Evolutionary conservation across 441 rosid species (phyloP).

Genomic region (Syzygium syzygioides): DNA sequence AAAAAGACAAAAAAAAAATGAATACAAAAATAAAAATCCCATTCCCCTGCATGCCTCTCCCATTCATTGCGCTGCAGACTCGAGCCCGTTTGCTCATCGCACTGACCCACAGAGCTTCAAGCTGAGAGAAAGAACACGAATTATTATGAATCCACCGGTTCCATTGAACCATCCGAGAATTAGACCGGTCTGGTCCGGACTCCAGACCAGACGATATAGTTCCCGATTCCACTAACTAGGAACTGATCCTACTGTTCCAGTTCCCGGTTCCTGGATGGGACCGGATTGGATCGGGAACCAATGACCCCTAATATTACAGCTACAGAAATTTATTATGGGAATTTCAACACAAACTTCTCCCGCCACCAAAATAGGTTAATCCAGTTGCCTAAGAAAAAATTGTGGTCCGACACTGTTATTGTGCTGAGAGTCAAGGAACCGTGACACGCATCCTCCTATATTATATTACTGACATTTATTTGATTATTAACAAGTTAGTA

Average conservation of each 20-base stretch:
- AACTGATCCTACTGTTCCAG: no score
- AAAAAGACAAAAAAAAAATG: no score
- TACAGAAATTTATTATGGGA: no score
- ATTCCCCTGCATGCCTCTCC: no score
- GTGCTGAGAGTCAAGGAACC: background rate
- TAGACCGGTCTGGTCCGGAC: background rate
- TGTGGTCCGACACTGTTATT: no score
- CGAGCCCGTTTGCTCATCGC: background rate
- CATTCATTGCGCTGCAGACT: no score
- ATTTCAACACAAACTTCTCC: no score
- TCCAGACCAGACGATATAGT: rapidly evolving
- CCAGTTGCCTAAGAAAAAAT: no score
- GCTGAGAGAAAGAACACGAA: background rate
- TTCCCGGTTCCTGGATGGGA: background rate
- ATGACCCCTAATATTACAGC: background rate
- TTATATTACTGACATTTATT: background rate
- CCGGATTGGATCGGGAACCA: background rate
- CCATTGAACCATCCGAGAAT: background rate
- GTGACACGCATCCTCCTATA: background rate
- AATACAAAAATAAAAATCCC: no score
- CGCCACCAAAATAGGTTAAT: no score
- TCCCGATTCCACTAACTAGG: background rate
- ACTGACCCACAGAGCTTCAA: background rate
- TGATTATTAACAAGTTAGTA: background rate
- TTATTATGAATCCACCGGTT: background rate